phyloP scores from a whole-genome alignment of 257 asterid genomes.

The Nicotiana noctiflora region DNA sequence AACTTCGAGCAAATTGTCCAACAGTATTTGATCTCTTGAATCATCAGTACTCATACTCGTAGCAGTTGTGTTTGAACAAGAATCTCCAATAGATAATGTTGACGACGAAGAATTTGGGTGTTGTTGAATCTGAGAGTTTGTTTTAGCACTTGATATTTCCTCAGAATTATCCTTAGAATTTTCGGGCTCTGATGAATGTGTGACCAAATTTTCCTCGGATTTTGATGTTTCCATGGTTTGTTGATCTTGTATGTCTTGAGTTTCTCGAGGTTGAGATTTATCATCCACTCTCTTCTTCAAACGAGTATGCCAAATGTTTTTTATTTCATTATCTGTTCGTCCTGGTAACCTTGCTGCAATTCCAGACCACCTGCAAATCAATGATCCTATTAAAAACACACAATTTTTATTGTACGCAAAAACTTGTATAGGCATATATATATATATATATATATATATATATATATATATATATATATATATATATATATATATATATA shows the following conservation, averaged over 20 bases:
- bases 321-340: constrained; percentile 35
- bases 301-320: constrained; percentile 32
- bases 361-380: constrained; percentile 25
- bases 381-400: neutral
- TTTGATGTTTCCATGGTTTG: neutral
- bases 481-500: too few relatives aligned
- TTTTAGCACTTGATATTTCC: neutral
- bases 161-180: neutral
- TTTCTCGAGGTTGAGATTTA: neutral
- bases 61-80: neutral
- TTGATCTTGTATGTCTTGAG: neutral
- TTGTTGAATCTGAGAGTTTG: neutral
- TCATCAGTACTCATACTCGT: neutral
- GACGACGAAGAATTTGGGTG: neutral
- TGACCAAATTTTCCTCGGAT: neutral
- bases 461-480: too few relatives aligned
- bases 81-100: neutral
- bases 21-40: neutral
- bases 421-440: too few relatives aligned
- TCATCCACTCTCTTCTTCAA: constrained; percentile 17
- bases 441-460: too few relatives aligned
- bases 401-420: neutral
- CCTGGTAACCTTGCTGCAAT: constrained; percentile 28
- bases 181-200: neutral
- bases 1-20: constrained; percentile 5